Evolutionary conservation across 352 stramenopile species (phyloP), one percentile per base, ranked within the genome.

Genomic region (Pythium insidiosum): DNA sequence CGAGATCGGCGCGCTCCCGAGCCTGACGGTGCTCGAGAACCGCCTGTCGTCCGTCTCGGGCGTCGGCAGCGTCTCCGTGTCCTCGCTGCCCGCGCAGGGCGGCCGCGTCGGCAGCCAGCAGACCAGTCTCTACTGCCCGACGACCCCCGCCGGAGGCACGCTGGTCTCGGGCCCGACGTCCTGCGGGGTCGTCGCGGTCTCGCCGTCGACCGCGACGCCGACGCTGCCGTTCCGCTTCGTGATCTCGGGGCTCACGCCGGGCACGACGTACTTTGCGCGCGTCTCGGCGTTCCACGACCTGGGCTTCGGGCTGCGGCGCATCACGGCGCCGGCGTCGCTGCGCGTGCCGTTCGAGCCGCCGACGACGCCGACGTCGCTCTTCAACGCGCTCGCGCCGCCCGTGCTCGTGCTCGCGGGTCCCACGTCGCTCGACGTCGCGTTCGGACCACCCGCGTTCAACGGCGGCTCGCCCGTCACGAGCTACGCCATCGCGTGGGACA

Each of bases 401-500:
- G 61, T 82, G 29, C 61, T 92, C 12, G 86, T 81, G 5, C 61
- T 96, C 0, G 75, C 65, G 26, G 82, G 62, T 2, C 65, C 61
- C 6, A 91, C 67, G 6, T 75, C 80, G 25, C 54, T 97, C 12
- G 51, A 82, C 15, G 63, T 97, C 5, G 61, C 69, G 3, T 97
- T 88, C 48, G 69, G 69, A 1, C 61, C 83, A 12, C 88, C 91
- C 3, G 51, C 42, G 6, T 96, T 96, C 50, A 68, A 84, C 38
- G 95, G 94, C 6, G 95, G 95, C 22, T 73, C 80, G 2, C 55
- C 65, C 4, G 63, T 98, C 18, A 96, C 81, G 5, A 66, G 74
- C 4, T 97, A 96, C 60, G 72, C 75, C 37, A 84, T 98, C 43
- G 88, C 97, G 54, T 95, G 91, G 67, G 92, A 98, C 37, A 58